phyloP scores from a whole-genome alignment of 768 basidiomycete genomes.

The Termitomyces sp. region DNA sequence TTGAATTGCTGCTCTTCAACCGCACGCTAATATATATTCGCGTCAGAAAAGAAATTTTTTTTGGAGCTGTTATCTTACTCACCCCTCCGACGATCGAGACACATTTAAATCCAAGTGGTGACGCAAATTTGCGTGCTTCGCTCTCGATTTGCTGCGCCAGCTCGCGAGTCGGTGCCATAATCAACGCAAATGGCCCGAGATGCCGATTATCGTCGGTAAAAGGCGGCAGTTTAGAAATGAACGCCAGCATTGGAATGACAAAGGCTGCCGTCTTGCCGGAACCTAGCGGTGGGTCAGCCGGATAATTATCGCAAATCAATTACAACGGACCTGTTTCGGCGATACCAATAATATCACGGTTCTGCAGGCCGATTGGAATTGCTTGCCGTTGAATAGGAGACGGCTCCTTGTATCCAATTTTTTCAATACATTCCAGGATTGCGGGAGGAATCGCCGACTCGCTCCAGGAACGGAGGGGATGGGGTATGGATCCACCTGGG shows the following conservation, averaged over 20 bases:
- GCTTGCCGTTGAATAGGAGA: conserved; percentile 97
- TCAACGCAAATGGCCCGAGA: conserved; percentile 89
- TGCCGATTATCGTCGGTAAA: conserved; percentile 93
- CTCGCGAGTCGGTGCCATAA: conserved; percentile 96
- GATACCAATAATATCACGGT: conserved; percentile 96
- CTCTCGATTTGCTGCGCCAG: conserved; percentile 95
- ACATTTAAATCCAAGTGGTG: conserved; percentile 85
- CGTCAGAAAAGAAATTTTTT: no score
- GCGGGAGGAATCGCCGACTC: conserved; percentile 80
- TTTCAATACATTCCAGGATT: conserved; percentile 82
- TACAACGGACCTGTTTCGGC: conserved; percentile 81
- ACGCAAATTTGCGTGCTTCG: conserved; percentile 90
- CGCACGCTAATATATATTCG: conserved; percentile 49
- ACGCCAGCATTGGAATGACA: conserved; percentile 96
- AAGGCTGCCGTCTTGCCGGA: conserved; percentile 99
- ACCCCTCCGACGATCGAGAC: conserved; percentile 99
- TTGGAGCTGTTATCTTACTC: conserved; percentile 24
- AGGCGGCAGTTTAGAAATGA: conserved; percentile 82
- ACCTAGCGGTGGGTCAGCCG: conserved; percentile 43
- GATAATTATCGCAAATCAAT: not conserved
- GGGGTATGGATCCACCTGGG: conserved; percentile 87
- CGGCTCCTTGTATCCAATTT: conserved; percentile 96
- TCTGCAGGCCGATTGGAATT: conserved; percentile 97
- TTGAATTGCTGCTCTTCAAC: conserved; percentile 99
- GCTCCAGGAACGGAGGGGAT: conserved; percentile 88